Percentiles rank a stretch among this genome's conserved stretches.
These are phyloP conservation scores for Salix udensis DNA, from an alignment of 345 rosid species.

Conservation along the genomic window DNA sequence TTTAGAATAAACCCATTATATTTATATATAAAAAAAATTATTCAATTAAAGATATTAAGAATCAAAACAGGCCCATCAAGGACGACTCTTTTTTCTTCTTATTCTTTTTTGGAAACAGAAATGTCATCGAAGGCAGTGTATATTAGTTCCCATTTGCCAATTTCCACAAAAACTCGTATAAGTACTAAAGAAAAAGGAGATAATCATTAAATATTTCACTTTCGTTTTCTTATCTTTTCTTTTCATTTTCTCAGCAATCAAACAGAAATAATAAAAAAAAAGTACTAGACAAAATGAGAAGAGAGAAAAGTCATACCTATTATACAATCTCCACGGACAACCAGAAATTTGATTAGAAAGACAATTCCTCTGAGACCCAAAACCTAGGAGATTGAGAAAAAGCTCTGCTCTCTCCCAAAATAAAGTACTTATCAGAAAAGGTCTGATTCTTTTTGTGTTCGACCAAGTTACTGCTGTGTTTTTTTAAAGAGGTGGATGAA, in stretches of 20 bases:
- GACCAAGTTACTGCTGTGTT: neutral
- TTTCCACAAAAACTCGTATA: neutral
- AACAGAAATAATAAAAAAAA: neutral
- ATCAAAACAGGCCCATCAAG: neutral
- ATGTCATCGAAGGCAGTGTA: neutral
- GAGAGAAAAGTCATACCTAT: neutral
- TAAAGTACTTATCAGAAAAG: too few relatives aligned
- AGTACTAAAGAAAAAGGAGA: neutral
- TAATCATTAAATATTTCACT: neutral
- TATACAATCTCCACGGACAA: neutral
- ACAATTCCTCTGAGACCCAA: neutral
- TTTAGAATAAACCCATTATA: neutral
- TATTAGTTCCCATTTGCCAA: neutral
- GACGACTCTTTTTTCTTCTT: neutral
- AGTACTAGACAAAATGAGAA: neutral
- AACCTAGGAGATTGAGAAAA: neutral
- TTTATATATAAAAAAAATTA: neutral
- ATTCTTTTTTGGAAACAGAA: neutral
- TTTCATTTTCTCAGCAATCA: neutral
- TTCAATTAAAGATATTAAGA: neutral
- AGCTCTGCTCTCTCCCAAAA: neutral
- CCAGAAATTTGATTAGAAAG: neutral
- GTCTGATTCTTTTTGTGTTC: neutral
- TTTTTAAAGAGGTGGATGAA: neutral
- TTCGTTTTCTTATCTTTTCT: neutral